Evolutionary conservation across 768 basidiomycete species (phyloP), one percentile per base, ranked within the genome.

Genomic region (Tricholomella constricta): DNA sequence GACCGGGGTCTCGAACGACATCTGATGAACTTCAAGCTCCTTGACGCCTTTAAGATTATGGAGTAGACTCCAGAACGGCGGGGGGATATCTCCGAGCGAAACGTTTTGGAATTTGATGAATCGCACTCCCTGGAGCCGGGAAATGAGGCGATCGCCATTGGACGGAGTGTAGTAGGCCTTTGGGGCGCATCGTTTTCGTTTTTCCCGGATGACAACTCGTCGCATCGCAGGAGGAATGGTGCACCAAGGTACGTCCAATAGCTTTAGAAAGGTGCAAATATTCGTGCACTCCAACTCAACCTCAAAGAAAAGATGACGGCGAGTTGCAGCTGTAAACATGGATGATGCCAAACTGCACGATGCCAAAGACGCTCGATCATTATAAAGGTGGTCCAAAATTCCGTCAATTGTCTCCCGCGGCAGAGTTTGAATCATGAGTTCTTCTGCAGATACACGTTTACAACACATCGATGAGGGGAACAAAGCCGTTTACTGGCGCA

Each of bases 401-500:
- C 55, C 55, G 54, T 70, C 66, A 29, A 70, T 52, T 7, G 58
- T 71, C 63, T 74, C 72, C 36, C 65, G 61, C 12, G 78, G 77
- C 14, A 78, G 49, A 4, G 12, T 20, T 7, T 42, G 27, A 7
- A 55, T 37, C 55, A 59, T 61, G n/a, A 2, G 20, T 31, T 42
- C 25, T 46, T 15, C 25, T 20, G 22, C 11, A 17, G 14, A 32
- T 4, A 32, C 31, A 32, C 31, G 31, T 2, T 32, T 32, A 14
- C 10, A 4, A 10, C 6, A 25, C 8, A 34, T 27, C 10, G n/a
- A 36, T 20, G 32, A 47, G 37, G 37, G 29, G 26, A 19, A 45
- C 10, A n/a, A 19, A 26, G 15, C n/a, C 22, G 22, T 23, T 22
- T 26, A 20, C 45, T 27, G 4, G 15, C 17, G n/a, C 10, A 15